These are phyloP conservation scores for Aspergillus brunneoviolaceus DNA, from an alignment of 2,329 filamentous ascomycete genomes.

Conservation along the genomic window DNA sequence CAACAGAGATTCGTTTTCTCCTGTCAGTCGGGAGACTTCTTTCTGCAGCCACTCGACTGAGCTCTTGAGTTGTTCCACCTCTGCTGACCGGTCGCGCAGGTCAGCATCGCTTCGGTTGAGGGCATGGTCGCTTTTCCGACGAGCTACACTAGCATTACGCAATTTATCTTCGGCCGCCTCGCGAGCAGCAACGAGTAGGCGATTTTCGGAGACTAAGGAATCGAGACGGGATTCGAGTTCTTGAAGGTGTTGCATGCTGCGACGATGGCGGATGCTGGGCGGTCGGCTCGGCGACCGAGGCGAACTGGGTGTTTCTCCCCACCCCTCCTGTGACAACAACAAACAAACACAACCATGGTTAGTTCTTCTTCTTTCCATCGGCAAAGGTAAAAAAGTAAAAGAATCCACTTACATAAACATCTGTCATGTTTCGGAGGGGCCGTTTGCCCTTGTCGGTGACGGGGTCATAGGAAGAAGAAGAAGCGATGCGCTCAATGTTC, in stretches of 20 bases:
- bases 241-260: constrained; percentile 90
- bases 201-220: constrained; percentile 81
- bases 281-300: constrained; percentile 90
- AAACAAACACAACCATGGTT: constrained; percentile 22
- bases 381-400: background rate
- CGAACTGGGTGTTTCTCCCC: constrained; percentile 79
- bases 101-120: constrained; percentile 66
- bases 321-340: constrained; percentile 70
- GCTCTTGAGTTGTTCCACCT: constrained; percentile 79
- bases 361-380: background rate
- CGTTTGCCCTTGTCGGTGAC: constrained; percentile 84
- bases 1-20: constrained; percentile 77
- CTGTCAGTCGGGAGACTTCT: constrained; percentile 75
- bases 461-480: constrained; percentile 65
- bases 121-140: constrained; percentile 56
- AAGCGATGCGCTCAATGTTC: constrained; percentile 41
- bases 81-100: constrained; percentile 77
- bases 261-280: constrained; percentile 91
- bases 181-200: constrained; percentile 71
- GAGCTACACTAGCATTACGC: constrained; percentile 55
- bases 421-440: constrained; percentile 81
- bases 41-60: constrained; percentile 77
- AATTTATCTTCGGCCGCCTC: constrained; percentile 66
- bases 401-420: constrained; percentile 78
- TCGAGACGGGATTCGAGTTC: constrained; percentile 86